Base-by-base conservation (phyloP, 495 filamentous ascomycete species). In the Pseudoneurospora amorphoporcata region DNA sequence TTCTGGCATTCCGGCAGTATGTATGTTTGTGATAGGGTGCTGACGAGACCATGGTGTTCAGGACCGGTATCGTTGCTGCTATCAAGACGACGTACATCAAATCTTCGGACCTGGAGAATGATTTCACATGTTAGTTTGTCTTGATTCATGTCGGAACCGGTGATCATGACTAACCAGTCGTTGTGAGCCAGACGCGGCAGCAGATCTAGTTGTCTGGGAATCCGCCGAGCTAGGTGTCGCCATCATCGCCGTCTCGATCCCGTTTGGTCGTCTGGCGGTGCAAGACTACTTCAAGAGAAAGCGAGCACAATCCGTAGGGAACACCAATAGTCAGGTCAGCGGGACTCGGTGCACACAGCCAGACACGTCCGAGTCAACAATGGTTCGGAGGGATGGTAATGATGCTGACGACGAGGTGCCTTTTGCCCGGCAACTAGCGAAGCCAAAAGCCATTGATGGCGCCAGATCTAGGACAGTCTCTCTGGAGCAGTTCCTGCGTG, bases 191-290 rank as follows among this genome's bases (percentile, higher is more conserved):
- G 69, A 71, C 23, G 39, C 42, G 12, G 70, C 74, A 16, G 42
- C 68, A 14, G 12, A 47, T 45, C 39, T 75, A 5, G 68, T 75
- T 10, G 53, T 74, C 4, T 74, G 70, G 72, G 69, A 68, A 5
- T 71, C 69, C 6, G 68, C 61, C n/a, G 76, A 75, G 42, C 39
- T 72, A 1, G 38, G 61, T 3, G 70, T 43, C 29, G 73, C 75
- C 38, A 73, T 77, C 70, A 68, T 72, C 0, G 76, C 72, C 0
- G 61, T 69, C 5, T 75, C 68, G 0, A n/a, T 74, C 37, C 76
- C 76, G 0, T 47, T 69, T 35, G 29, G 53, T 0, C 53, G 53
- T 3, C 29, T 65, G 2, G 53, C 53, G 3, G 53, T 65, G 5
- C 53, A 65, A 65, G 14, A 37, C 32, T 65, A 32, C 32, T 32